Base-by-base conservation (phyloP, 106 monocot species). In the Phalaenopsis aphrodite region DNA sequence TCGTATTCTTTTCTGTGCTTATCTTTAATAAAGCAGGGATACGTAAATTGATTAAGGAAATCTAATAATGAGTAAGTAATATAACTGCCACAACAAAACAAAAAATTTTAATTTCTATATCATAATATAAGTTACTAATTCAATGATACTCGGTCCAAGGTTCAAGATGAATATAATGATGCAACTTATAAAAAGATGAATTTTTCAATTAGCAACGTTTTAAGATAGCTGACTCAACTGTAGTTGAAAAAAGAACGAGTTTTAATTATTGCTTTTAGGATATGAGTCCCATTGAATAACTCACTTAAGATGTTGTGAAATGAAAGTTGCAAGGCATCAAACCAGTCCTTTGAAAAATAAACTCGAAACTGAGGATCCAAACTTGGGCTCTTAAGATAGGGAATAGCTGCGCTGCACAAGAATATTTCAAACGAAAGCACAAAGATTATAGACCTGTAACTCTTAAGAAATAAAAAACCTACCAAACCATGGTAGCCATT, bases 401-500 rank as follows among this genome's bases (percentile, higher is more conserved):
- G 94, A 87, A 99, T 84, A 48, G 89, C 98, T 99, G 94, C 91
- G 89, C 98, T 99, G 94, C 91, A 87, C 37, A 78, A 69, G 11
- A 18, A 87, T 61, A 37, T 5, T 46, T 77, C 11, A 67, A 12
- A 8, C 41, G 76, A 55, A 46, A 55, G 30, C 73, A 75, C 15
- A 75, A n/a, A 75, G 7, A 89, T 68, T 11, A 5, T 45, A 41
- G n/a, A 45, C 5, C 4, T 57, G 36, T 11, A 38, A 24, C 17
- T 42, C 42, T 69, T 48, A 76, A 30, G 49, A 72, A 23, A 30
- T 30, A 30, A 41, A 36, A 16, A 58, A 82, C 87, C 52, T 74
- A 99, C 98, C 98, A 89, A 99, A 99, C 98, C 94, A 99, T 55
- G 90, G 89, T 46, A 80, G 84, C 98, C 98, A 99, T 67, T 94